Conservation (phyloP, 306 rosid species). For the Herpetospermum pedunculosum region DNA sequence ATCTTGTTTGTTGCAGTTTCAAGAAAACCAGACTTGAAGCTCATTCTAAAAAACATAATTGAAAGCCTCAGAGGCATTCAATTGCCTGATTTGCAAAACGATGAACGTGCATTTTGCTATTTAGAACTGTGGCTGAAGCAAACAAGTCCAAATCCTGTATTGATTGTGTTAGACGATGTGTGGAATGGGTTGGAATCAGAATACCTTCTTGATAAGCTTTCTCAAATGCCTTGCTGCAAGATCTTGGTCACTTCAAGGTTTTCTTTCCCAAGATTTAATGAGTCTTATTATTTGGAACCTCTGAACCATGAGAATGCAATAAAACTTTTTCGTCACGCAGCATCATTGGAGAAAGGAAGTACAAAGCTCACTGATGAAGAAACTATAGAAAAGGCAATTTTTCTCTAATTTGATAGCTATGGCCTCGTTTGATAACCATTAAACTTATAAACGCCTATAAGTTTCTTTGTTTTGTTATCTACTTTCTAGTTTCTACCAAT, state of each 20-base stretch:
- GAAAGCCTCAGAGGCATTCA: conserved; percentile 12
- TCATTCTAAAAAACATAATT: conserved; percentile 27
- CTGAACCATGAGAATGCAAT: conserved; percentile 30
- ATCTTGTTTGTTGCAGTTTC: conserved; percentile 33
- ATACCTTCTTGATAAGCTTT: conserved; percentile 32
- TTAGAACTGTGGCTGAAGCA: conserved; percentile 21
- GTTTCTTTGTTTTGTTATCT: no score
- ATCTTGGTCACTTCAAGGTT: conserved; percentile 54
- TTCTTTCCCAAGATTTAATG: conserved; percentile 21
- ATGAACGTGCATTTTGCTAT: conserved; percentile 14
- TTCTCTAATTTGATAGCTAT: background rate
- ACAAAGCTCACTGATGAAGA: conserved; percentile 18
- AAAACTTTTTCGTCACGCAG: conserved; percentile 27
- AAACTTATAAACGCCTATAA: no score
- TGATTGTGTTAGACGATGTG: conserved; percentile 57
- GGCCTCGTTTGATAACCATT: no score
- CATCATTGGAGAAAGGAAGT: conserved; percentile 19
- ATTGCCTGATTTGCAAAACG: conserved; percentile 20
- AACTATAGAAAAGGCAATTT: conserved; percentile 31
- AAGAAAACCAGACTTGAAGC: conserved; percentile 24
- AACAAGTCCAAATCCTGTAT: conserved; percentile 12
- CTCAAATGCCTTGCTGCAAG: conserved; percentile 26
- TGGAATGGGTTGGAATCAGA: conserved; percentile 21
- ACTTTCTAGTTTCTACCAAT: no score
- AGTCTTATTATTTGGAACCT: conserved; percentile 14